phyloP scores from a whole-genome alignment of 1,284 basidiomycete species.

The Mycena sp. region DNA sequence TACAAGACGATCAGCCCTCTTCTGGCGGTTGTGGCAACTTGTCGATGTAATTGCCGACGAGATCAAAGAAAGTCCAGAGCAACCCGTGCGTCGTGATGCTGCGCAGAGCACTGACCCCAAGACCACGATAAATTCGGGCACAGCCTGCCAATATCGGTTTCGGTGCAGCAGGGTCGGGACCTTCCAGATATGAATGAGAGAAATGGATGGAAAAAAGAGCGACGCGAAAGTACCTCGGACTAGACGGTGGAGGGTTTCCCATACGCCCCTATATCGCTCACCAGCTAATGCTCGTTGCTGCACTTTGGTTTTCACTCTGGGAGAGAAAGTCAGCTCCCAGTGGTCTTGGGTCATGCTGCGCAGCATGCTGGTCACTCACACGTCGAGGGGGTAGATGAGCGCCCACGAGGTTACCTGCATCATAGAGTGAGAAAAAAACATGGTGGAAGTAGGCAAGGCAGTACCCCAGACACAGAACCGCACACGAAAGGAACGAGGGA shows the following conservation, averaged over 20 bases:
- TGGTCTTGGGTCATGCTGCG: background rate
- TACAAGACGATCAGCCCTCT: conserved; percentile 6
- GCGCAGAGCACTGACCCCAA: conserved; percentile 85
- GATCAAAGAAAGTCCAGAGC: conserved; percentile 86
- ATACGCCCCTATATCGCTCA: conserved; percentile 70
- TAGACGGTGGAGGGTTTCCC: conserved; percentile 80
- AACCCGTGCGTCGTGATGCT: conserved; percentile 87
- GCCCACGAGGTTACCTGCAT: conserved; percentile 76
- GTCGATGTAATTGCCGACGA: conserved; percentile 80
- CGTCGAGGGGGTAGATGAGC: conserved; percentile 85
- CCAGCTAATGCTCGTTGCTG: conserved; percentile 90
- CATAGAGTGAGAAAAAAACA: background rate
- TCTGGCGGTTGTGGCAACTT: conserved; percentile 54
- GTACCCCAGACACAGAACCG: conserved; percentile 83
- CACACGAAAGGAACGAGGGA: conserved; percentile 87
- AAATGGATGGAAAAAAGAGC: conserved; percentile 11
- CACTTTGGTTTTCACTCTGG: conserved; percentile 91
- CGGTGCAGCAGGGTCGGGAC: conserved; percentile 77
- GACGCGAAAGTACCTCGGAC: conserved; percentile 64
- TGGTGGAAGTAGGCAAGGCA: conserved; percentile 4
- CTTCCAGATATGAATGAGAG: conserved; percentile 46
- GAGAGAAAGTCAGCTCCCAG: conserved; percentile 19
- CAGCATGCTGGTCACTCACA: conserved; percentile 57
- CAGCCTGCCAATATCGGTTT: conserved; percentile 77
- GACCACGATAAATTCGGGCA: conserved; percentile 82